Percentiles rank a stretch among this genome's conserved stretches.
Conservation (phyloP, 257 asterid genomes). For the Perilla frutescens region DNA sequence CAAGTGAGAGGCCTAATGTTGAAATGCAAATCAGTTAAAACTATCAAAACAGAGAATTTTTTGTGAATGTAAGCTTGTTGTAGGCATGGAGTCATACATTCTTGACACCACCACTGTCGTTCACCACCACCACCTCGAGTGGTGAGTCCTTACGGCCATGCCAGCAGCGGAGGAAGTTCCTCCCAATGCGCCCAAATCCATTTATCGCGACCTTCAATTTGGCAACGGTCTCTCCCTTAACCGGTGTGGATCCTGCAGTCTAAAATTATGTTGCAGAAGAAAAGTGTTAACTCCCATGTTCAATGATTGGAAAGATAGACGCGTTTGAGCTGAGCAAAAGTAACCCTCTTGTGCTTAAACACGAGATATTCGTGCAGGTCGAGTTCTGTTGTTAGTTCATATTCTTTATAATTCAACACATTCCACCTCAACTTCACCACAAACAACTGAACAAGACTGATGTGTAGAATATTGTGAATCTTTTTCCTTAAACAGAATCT, state of each 20-base stretch:
- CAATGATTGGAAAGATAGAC: background rate
- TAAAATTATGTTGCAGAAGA: slow-evolving; percentile 33
- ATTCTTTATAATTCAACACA: no score
- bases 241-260: slow-evolving; percentile 64
- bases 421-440: no score
- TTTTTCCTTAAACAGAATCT: background rate
- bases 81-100: slow-evolving; percentile 53
- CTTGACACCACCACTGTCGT: slow-evolving; percentile 95
- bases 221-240: slow-evolving; percentile 79
- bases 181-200: slow-evolving; percentile 91
- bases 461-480: background rate
- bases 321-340: background rate
- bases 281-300: background rate
- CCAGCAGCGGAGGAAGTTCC: slow-evolving; percentile 98
- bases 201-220: slow-evolving; percentile 90
- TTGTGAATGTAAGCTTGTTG: background rate
- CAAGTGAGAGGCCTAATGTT: slow-evolving; percentile 83
- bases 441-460: no score
- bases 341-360: no score
- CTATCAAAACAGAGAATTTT: background rate
- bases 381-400: no score
- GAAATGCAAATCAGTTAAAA: slow-evolving; percentile 5
- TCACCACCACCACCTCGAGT: slow-evolving; percentile 81
- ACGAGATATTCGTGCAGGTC: no score
- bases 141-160: slow-evolving; percentile 93